Evolutionary conservation across 257 asterid genomes (phyloP), one percentile per base, ranked within the genome.

Genomic region (Ilex asprella): DNA sequence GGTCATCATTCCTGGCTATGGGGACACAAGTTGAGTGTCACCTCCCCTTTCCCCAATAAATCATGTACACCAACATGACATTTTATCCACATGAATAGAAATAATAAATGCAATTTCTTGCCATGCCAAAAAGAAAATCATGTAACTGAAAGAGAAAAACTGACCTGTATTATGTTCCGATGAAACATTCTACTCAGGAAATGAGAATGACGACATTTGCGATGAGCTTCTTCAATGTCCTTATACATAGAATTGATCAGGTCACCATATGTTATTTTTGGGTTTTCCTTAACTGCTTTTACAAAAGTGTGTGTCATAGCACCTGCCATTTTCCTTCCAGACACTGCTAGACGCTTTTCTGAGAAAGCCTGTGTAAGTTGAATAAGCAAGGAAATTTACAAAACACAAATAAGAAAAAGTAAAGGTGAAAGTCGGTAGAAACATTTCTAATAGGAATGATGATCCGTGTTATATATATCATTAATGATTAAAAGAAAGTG

Each of bases 301-400:
- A 81, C 70, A 47, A 88, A 88, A 56, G 81, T 77, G 58, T 56
- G 61, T 14, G 96, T 83, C 96, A 83, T 85, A 53, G 89, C 95
- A 53, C 92, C 92, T 0, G 58, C 72, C 77, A 65, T 75, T 46
- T 70, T 72, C 55, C 69, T 82, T 35, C 8, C 41, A 0, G 41
- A 35, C 2, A 1, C 5, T 35, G 41, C 41, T 8, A 35, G 0
- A 35, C 69, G 70, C 55, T 71, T 80, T 43, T 70, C 82, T 2
- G 58, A 78, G 69, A 81, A 67, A 44, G 72, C 85, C 96, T 85
- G 78, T 70, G 5, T 35, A 35, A 35, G 41, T 4, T 35, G 41
- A 35, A 7, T 35, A 2, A 35, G 5, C 41, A 35, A 35, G 5
- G 8, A 35, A 3, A 35, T 3, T 35, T 35, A 35, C 5, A 8